These are phyloP conservation scores for Fusarium subglutinans DNA, from an alignment of 2,329 filamentous ascomycete species.

Conservation along the genomic window DNA sequence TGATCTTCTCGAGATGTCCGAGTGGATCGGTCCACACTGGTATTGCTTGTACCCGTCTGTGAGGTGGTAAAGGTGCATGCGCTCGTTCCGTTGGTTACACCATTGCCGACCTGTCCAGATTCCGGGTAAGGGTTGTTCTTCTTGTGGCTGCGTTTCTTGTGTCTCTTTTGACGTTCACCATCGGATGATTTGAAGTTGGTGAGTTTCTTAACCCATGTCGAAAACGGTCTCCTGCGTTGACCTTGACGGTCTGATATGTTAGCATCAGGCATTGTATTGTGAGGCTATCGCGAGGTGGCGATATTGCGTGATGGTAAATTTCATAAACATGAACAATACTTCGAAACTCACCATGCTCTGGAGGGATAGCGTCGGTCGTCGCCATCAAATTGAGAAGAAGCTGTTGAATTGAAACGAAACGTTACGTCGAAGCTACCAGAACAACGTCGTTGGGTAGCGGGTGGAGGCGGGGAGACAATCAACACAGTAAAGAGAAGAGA, in stretches of 20 bases:
- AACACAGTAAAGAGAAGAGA: constrained; percentile 7
- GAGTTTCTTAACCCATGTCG: constrained; percentile 93
- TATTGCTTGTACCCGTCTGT: constrained; percentile 59
- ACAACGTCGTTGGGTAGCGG: constrained; percentile 34
- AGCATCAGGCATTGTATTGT: constrained; percentile 37
- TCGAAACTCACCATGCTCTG: constrained; percentile 37
- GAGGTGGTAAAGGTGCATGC: constrained; percentile 66
- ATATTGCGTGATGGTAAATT: background rate
- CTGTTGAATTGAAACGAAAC: constrained; percentile 6
- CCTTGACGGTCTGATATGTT: constrained; percentile 68
- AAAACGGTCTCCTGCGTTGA: constrained; percentile 84
- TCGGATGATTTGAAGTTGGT: constrained; percentile 83
- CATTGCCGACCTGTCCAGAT: constrained; percentile 67
- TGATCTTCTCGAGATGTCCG: constrained; percentile 68
- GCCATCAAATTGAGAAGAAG: constrained; percentile 36
- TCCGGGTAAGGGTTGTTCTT: constrained; percentile 95
- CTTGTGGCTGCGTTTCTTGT: constrained; percentile 67
- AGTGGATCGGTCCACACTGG: constrained; percentile 68
- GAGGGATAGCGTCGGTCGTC: constrained; percentile 41
- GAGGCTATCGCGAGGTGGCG: constrained; percentile 7
- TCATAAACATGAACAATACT: background rate
- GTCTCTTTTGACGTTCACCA: constrained; percentile 56
- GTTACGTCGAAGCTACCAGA: constrained; percentile 14
- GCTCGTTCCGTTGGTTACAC: constrained; percentile 53
- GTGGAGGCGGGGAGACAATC: constrained; percentile 32